Evolutionary conservation across 202 grass and related monocot genomes (phyloP).

Genomic region (Carex sylvatica): DNA sequence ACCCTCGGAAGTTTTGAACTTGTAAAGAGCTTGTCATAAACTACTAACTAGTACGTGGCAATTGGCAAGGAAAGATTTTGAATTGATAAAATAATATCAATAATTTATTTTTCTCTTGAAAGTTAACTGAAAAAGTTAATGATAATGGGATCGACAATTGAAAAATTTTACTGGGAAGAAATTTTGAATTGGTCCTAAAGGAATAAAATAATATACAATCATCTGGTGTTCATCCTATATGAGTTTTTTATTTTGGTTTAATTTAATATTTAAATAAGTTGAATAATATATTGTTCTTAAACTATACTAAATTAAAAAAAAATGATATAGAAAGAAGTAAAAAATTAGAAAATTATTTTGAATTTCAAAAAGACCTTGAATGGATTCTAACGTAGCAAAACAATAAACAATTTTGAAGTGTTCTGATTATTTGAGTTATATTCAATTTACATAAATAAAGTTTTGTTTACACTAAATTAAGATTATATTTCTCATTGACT

Average conservation of each 20-base stretch:
- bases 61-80: neutral
- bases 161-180: neutral
- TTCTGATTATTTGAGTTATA: neutral
- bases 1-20: neutral
- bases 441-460: neutral
- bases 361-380: neutral
- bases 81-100: neutral
- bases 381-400: neutral
- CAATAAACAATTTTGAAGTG: neutral
- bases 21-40: neutral
- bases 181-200: neutral
- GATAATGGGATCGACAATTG: neutral
- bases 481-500: neutral
- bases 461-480: neutral
- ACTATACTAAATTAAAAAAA: neutral
- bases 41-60: neutral
- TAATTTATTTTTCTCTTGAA: neutral
- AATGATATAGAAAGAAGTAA: neutral
- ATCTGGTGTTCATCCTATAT: neutral
- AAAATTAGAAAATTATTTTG: neutral
- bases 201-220: neutral
- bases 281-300: neutral
- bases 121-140: neutral
- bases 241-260: neutral
- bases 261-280: neutral